These are phyloP conservation scores for Cystofilobasidium bisporidii DNA, from an alignment of 768 basidiomycete species.

Conservation along the genomic window DNA sequence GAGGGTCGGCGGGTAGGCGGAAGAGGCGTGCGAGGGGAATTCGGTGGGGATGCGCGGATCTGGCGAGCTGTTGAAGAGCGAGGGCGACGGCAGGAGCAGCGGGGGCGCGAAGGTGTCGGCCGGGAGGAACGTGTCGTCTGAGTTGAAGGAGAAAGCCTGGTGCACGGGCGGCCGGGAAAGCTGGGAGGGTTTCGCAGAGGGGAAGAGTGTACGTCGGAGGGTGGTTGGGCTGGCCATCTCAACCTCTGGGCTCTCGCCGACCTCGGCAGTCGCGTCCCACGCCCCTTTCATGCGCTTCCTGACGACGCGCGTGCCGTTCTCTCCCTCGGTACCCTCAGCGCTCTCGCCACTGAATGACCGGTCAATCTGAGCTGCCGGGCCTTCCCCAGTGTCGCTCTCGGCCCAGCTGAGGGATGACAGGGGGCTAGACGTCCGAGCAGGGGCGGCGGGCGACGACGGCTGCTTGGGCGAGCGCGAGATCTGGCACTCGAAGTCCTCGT, in stretches of 20 bases:
- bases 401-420: conserved; percentile 6
- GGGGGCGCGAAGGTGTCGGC: not conserved
- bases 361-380: not conserved
- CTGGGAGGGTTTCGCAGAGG: not conserved
- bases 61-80: not conserved
- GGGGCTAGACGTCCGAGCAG: not conserved
- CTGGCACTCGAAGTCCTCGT: not conserved
- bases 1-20: not conserved
- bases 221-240: not conserved
- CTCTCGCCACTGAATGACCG: not conserved
- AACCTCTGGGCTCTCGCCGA: not conserved
- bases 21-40: no score
- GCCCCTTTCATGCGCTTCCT: not conserved
- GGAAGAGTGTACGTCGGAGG: not conserved
- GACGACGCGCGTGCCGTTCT: not conserved
- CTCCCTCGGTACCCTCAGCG: not conserved
- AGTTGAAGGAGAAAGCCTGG: not conserved
- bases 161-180: not conserved
- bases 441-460: not conserved
- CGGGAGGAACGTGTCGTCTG: not conserved
- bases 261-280: not conserved
- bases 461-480: not conserved
- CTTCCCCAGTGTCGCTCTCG: not conserved
- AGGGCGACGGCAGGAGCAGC: not conserved
- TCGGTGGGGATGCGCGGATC: no score